Evolutionary conservation across 306 rosid species (phyloP).

Genomic region (Casuarina glauca): DNA sequence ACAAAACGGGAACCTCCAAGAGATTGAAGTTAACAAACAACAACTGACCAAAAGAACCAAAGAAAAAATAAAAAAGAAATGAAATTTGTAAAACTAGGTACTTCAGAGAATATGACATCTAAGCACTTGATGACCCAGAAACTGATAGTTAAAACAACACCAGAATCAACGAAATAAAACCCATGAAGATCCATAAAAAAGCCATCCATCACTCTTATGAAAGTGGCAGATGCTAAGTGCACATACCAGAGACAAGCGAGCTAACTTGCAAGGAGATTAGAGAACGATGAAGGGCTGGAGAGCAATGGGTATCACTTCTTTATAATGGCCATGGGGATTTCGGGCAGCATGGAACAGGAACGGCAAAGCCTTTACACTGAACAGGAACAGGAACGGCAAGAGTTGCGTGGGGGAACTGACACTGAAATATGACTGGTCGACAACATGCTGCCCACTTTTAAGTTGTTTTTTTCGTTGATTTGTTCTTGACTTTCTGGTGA

Average conservation of each 20-base stretch:
- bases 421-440: not conserved
- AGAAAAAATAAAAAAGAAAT: not conserved
- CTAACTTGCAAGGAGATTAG: not conserved
- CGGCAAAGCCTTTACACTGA: too few relatives aligned
- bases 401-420: not conserved
- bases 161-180: slow-evolving; percentile 5
- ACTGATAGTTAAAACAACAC: slow-evolving; percentile 11
- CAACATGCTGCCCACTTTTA: not conserved
- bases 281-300: slow-evolving; percentile 19
- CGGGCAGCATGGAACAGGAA: not conserved
- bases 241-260: slow-evolving; percentile 41
- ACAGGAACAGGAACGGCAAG: too few relatives aligned
- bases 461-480: too few relatives aligned
- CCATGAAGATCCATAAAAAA: not conserved
- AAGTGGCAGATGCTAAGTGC: not conserved
- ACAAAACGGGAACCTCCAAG: not conserved
- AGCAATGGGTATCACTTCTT: not conserved
- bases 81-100: too few relatives aligned
- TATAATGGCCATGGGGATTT: not conserved
- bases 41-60: not conserved
- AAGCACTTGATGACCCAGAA: slow-evolving; percentile 18
- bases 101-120: too few relatives aligned
- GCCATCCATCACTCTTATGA: not conserved
- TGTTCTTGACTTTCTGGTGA: too few relatives aligned
- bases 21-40: not conserved